Base-by-base conservation (phyloP, 2,329 filamentous ascomycete species). In the Scytalidium sp. region DNA sequence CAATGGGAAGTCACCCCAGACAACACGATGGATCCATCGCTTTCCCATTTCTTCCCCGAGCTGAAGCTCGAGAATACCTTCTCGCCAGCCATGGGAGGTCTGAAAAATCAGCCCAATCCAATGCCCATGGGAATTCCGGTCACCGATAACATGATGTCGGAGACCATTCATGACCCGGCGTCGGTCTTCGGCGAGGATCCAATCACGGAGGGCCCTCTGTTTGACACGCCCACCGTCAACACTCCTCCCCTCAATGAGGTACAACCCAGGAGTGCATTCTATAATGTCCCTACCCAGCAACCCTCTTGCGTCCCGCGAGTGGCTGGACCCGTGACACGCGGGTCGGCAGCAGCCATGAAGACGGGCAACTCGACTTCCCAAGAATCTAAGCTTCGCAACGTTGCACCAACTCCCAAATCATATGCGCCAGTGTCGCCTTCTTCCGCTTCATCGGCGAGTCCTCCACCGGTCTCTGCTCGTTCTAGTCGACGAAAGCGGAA, bases 401-500 rank as follows among this genome's bases (percentile, higher is more conserved):
- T 36, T n/a, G 32, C 32, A 8, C 13, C 17, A n/a, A 10, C 32
- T 36, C 46, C 13, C 74, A 77, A 60, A 71, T 86, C 21, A 76
- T 77, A 54, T 79, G 73, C 53, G 84, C 52, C 54, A 21, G 45
- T 51, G 2, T 60, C 56, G 70, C 75, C 50, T 80, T 79, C 58
- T 75, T 80, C 42, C 72, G 32, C 32, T 15, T 36, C 32, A 15
- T 36, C 32, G 13, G 32, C 6, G 5, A 76, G 56, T 80, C 79
- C 23, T 69, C 70, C 51, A 67, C 64, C 55, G 72, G 66, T 42
- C 68, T 64, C 20, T 69, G 66, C 15, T 61, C 66, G 15, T 65
- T 69, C 51, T 81, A 82, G 19, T 85, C 84, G 6, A 81, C 82
- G 23, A 15, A 53, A 51, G 32, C 43, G 45, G 10, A 46, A 49